Percentiles rank a stretch among this genome's conserved stretches.
Evolutionary conservation across 176 grass and related monocot genomes (phyloP).

Genomic region (Hordeum vulgare): DNA sequence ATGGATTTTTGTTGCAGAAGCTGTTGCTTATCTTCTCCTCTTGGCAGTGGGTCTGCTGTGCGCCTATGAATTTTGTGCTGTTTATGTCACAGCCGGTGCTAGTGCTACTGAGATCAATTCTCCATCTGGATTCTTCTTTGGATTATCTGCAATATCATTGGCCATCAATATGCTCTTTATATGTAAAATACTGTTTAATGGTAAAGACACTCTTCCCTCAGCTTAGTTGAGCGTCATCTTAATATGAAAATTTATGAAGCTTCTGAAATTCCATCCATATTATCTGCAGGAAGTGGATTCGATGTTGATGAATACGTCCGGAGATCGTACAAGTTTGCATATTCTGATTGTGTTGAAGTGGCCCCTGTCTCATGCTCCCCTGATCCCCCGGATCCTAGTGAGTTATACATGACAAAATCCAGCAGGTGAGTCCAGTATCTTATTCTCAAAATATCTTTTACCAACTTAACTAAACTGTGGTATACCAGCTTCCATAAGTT

Average conservation of each 20-base stretch:
- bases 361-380: constrained; percentile 81
- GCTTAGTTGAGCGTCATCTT: not conserved
- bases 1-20: constrained; percentile 61
- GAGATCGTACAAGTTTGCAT: constrained; percentile 91
- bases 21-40: constrained; percentile 94
- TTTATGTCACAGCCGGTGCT: constrained; percentile 87
- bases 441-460: not conserved
- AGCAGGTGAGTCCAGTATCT: constrained; percentile 54
- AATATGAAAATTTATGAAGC: not conserved
- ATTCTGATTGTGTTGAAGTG: constrained; percentile 98
- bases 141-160: constrained; percentile 87
- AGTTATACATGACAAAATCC: constrained; percentile 91
- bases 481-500: constrained; percentile 2
- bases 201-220: constrained; percentile 37
- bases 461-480: not conserved
- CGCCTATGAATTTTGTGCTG: constrained; percentile 94
- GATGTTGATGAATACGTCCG: constrained; percentile 99
- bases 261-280: constrained; percentile 21
- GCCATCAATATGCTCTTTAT: constrained; percentile 99
- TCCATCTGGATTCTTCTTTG: constrained; percentile 97
- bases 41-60: constrained; percentile 84
- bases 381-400: constrained; percentile 92
- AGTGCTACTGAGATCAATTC: constrained; percentile 86
- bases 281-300: constrained; percentile 69
- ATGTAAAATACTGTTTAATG: constrained; percentile 96